Evolutionary conservation across 192 early-diverging fungal genomes (phyloP).

Genomic region (Backusella tarrabulga): DNA sequence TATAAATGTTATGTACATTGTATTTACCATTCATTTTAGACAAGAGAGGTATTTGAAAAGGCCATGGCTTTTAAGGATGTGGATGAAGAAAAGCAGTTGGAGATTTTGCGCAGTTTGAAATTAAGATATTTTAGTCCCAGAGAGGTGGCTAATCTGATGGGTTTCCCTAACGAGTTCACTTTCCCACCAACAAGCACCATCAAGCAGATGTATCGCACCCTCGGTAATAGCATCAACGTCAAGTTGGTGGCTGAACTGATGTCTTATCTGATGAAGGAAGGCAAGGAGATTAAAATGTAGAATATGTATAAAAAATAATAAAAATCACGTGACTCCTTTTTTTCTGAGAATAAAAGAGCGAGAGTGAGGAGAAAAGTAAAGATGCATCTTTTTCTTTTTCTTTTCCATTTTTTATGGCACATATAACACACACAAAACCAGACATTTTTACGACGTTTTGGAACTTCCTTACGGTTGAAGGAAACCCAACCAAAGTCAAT

Average conservation of each 20-base stretch:
- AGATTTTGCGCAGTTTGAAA: constrained; percentile 34
- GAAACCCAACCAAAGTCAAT: constrained; percentile 11
- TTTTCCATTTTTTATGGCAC: not conserved
- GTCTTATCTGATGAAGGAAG: constrained; percentile 56
- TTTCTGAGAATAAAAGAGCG: not conserved
- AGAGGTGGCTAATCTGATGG: constrained; percentile 77
- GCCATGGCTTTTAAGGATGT: constrained; percentile 19
- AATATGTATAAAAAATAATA: not conserved
- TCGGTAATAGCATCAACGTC: constrained; percentile 92
- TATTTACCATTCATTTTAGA: constrained; percentile 13
- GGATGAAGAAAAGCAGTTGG: constrained; percentile 35
- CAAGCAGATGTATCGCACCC: constrained; percentile 78
- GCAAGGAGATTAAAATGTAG: constrained; percentile 4
- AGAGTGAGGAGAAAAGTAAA: too few species aligned
- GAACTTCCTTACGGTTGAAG: not conserved
- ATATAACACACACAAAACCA: constrained; percentile 1
- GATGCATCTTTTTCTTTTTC: not conserved
- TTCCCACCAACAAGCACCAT: constrained; percentile 67
- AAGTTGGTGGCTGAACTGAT: constrained; percentile 78
- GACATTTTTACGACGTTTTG: not conserved
- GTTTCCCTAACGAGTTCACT: constrained; percentile 71
- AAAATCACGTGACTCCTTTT: not conserved
- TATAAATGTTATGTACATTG: not conserved
- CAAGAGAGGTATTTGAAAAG: constrained; percentile 33
- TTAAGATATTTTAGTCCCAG: constrained; percentile 57